These are phyloP conservation scores for Biscutella laevigata DNA, from an alignment of 441 rosid species.

Conservation along the genomic window DNA sequence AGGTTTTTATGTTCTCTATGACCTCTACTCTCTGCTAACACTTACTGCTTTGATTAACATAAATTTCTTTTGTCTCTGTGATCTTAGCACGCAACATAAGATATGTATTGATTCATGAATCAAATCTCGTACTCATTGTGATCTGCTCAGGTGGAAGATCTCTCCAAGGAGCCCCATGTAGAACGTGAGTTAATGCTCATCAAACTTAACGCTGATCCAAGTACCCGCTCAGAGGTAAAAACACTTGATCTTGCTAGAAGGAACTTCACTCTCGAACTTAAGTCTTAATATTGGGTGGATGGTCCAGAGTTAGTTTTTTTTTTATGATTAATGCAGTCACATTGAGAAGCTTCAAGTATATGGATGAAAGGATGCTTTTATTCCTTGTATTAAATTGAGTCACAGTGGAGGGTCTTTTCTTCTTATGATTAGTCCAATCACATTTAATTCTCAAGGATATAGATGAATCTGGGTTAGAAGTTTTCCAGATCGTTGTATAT, in stretches of 20 bases:
- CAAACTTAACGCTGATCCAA: slow-evolving; percentile 58
- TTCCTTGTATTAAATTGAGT: background rate
- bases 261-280: background rate
- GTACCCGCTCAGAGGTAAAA: slow-evolving; percentile 58
- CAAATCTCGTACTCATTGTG: slow-evolving; percentile 12
- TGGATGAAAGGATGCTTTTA: slow-evolving; percentile 7
- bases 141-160: slow-evolving; percentile 61
- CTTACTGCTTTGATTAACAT: background rate
- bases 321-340: slow-evolving; percentile 1
- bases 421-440: slow-evolving; percentile 9
- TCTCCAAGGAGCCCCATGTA: slow-evolving; percentile 84
- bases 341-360: background rate
- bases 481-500: too few relatives aligned
- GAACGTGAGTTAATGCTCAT: slow-evolving; percentile 90
- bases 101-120: background rate
- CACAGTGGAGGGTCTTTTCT: background rate
- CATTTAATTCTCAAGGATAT: slow-evolving; percentile 6
- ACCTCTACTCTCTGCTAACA: background rate
- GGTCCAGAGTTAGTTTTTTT: background rate
- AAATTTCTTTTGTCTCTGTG: background rate
- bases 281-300: background rate
- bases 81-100: background rate
- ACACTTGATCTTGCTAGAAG: background rate
- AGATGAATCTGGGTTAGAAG: too few relatives aligned
- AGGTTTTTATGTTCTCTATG: slow-evolving; percentile 35